These are phyloP conservation scores for Brassica balearica DNA, from an alignment of 441 rosid genomes.

Conservation along the genomic window DNA sequence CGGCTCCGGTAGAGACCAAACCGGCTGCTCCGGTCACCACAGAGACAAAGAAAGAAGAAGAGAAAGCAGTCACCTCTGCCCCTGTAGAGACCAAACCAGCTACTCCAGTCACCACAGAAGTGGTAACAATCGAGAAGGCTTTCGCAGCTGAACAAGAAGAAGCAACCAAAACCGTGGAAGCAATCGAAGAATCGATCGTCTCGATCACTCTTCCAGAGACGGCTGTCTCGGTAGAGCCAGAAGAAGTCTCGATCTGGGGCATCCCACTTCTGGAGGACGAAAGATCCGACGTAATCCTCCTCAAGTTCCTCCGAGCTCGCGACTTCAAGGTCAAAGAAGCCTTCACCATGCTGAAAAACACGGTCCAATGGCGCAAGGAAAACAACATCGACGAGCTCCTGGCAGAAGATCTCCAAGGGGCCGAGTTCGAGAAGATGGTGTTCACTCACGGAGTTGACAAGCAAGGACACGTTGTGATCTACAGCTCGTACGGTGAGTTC, in stretches of 20 bases:
- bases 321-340: conserved; percentile 65
- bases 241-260: conserved; percentile 58
- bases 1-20: conserved; percentile 12
- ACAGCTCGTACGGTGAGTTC: conserved; percentile 58
- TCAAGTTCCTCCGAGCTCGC: conserved; percentile 61
- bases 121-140: conserved; percentile 41
- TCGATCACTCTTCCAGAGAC: conserved; percentile 56
- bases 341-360: conserved; percentile 57
- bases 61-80: conserved; percentile 1
- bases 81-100: conserved; percentile 29
- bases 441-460: conserved; percentile 57
- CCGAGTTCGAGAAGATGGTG: conserved; percentile 50
- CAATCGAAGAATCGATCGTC: conserved; percentile 50
- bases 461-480: conserved; percentile 57
- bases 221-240: conserved; percentile 43
- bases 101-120: conserved; percentile 21
- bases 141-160: conserved; percentile 55
- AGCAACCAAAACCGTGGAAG: conserved; percentile 47
- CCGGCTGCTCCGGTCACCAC: conserved; percentile 19
- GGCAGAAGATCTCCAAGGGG: conserved; percentile 38
- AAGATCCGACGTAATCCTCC: conserved; percentile 57
- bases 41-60: conserved; percentile 29
- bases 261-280: conserved; percentile 57
- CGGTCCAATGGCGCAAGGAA: conserved; percentile 58
- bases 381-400: conserved; percentile 52